Evolutionary conservation across 495 filamentous ascomycete genomes (phyloP), one percentile per base, ranked within the genome.

Genomic region (Hypoxylon subgilvum): DNA sequence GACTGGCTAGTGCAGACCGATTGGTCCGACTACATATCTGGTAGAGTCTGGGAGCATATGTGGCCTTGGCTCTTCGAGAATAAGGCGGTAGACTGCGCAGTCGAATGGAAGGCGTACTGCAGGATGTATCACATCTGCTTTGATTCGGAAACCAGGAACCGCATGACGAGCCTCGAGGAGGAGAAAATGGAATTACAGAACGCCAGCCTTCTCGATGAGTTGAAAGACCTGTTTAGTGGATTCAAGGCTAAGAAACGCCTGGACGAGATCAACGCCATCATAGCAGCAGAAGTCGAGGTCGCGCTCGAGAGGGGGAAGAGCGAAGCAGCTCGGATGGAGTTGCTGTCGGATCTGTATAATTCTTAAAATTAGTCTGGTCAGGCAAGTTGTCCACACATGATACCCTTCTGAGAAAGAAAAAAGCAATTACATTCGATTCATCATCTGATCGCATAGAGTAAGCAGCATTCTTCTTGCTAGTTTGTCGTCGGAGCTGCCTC

Each of bases 31-130:
- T 85, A 82, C 56, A 78, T 91, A 36, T 80, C 84, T 2, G 88
- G 88, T 3, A 80, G 88, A 17, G 79, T 89, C 7, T 88, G 85
- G 82, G 88, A 91, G 74, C 90, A 91, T 67, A 72, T 87, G 3
- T 92, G 86, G 86, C 86, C 87, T 50, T 86, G 78, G 54, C 71
- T 90, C n/a, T 91, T 90, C 57, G 80, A 80, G 2, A 76, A 79
- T 6, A 44, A 83, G 22, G 73, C 77, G 7, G 74, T 84, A 28
- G 73, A 82, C 42, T 91, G 88, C 63, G 83, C 85, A 3, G 74
- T 75, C 32, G 82, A 87, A 72, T 60, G 60, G 62, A 49, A 58
- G 63, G 66, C 69, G 19, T 69, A 69, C 38, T 73, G 71, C 44
- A 52, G 35, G n/a, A 67, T 65, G 57, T 73, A 72, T 42, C 63